A percentile compares a stretch with the other conserved stretches of the same genome.
These are phyloP conservation scores for Ricinus communis DNA, from an alignment of 345 rosid species.

Conservation along the genomic window DNA sequence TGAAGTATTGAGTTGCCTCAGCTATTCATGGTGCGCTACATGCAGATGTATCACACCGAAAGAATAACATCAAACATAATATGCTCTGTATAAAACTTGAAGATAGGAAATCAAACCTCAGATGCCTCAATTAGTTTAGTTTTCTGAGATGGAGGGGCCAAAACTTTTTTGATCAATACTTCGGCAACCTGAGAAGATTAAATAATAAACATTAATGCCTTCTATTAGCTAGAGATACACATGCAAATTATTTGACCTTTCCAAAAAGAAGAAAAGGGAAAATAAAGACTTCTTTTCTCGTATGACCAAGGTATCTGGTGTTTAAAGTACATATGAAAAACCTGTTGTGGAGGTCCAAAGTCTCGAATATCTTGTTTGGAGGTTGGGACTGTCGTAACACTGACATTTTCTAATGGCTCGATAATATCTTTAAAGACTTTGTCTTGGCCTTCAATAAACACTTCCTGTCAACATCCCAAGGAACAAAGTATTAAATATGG, in stretches of 20 bases:
- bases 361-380: slow-evolving; percentile 73
- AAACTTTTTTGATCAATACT: slow-evolving; percentile 68
- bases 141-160: slow-evolving; percentile 85
- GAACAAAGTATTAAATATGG: not conserved
- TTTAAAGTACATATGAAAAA: slow-evolving; percentile 20
- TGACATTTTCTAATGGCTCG: slow-evolving; percentile 89
- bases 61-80: not conserved
- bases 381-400: slow-evolving; percentile 66
- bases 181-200: slow-evolving; percentile 69
- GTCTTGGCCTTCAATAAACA: slow-evolving; percentile 78
- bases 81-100: not conserved
- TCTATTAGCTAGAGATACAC: not conserved
- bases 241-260: not conserved
- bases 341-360: slow-evolving; percentile 85
- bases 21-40: not conserved
- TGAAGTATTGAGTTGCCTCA: not conserved
- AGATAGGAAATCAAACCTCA: slow-evolving; percentile 53
- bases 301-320: too few relatives aligned
- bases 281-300: not conserved
- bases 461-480: slow-evolving; percentile 51
- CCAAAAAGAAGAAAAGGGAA: not conserved
- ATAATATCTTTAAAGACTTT: slow-evolving; percentile 93
- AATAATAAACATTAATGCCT: not conserved
- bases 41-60: not conserved
- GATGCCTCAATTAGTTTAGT: slow-evolving; percentile 63